Percentiles rank a stretch among this genome's conserved stretches.
These are phyloP conservation scores for Eremochloa ophiuroides DNA, from an alignment of 176 grass and related monocot species.

Conservation along the genomic window DNA sequence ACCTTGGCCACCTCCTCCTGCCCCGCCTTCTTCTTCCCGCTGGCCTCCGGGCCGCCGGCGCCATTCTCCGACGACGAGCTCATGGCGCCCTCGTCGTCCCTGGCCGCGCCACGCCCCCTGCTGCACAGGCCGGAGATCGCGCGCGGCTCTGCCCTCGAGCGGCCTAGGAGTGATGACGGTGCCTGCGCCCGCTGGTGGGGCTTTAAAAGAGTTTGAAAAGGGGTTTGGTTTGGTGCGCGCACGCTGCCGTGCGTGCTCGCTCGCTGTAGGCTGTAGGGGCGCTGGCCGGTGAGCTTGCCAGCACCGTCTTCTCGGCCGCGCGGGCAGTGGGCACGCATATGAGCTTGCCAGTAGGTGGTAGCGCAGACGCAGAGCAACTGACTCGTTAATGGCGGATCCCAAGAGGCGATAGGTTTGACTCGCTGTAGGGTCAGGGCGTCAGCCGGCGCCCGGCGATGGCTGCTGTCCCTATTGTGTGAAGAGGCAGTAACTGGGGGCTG, in stretches of 20 bases:
- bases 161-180: neutral
- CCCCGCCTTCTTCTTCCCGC: neutral
- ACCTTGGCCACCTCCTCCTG: slow-evolving; percentile 44
- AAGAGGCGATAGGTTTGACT: slow-evolving; percentile 3
- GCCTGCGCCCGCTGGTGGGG: neutral
- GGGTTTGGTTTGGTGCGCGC: neutral
- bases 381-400: slow-evolving; percentile 5
- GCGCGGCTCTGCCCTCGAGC: neutral
- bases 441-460: neutral
- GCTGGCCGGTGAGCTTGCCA: neutral
- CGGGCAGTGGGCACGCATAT: neutral
- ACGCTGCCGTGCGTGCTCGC: neutral
- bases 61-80: slow-evolving; percentile 42
- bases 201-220: slow-evolving; percentile 9
- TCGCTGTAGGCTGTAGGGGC: neutral
- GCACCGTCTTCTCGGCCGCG: neutral
- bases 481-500: neutral
- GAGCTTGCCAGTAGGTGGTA: too few relatives aligned
- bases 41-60: neutral
- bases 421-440: neutral
- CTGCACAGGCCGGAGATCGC: neutral
- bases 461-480: neutral
- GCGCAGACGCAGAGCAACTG: neutral
- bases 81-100: neutral
- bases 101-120: neutral